Conservation (phyloP, 208 protist species). For the Acanthamoeba healyi region DNA sequence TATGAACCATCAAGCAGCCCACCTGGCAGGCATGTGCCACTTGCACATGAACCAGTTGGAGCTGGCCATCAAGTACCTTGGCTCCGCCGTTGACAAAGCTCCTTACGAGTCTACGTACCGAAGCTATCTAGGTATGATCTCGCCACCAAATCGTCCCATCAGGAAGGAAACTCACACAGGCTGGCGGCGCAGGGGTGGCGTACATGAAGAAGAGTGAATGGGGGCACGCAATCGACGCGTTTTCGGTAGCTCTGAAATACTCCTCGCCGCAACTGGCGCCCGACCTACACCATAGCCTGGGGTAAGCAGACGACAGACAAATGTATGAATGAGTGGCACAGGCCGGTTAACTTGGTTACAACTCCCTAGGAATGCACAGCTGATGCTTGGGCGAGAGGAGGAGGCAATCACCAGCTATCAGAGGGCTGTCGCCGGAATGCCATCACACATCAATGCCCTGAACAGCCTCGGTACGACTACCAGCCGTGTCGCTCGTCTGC, state of each 20-base stretch:
- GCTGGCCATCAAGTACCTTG: neutral
- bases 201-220: no score
- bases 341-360: neutral
- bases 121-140: neutral
- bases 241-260: no score
- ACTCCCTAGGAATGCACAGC: neutral
- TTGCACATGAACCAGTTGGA: neutral
- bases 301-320: no score
- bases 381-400: neutral
- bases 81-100: neutral
- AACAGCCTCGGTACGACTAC: neutral
- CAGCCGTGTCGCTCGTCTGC: no score
- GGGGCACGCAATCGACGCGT: no score
- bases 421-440: neutral
- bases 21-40: neutral
- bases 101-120: neutral
- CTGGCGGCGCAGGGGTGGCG: no score
- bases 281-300: no score
- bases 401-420: neutral
- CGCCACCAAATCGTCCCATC: no score
- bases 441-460: neutral
- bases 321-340: no score
- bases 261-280: no score
- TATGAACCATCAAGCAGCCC: neutral
- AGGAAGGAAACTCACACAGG: no score